Percentiles rank a stretch among this genome's conserved stretches.
These are phyloP conservation scores for Tirmania nivea DNA, from an alignment of 495 filamentous ascomycete genomes.

Conservation along the genomic window DNA sequence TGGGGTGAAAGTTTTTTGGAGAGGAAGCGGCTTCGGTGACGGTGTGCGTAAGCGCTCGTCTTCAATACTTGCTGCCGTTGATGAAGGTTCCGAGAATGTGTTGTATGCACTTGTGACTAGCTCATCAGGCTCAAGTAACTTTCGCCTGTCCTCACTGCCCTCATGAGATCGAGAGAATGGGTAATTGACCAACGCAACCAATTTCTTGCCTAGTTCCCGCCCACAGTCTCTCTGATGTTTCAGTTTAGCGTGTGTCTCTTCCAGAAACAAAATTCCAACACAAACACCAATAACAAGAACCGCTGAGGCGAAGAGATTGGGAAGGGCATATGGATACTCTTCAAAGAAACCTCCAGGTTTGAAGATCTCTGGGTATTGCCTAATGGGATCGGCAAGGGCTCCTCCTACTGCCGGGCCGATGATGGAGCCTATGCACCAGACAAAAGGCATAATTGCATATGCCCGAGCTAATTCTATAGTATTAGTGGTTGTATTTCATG, in stretches of 20 bases:
- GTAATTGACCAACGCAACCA: not conserved
- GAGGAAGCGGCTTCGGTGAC: slow-evolving; percentile 17
- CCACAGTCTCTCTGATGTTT: slow-evolving; percentile 56
- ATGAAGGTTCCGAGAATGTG: slow-evolving; percentile 43
- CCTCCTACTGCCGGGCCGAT: slow-evolving; percentile 81
- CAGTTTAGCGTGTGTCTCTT: slow-evolving; percentile 82
- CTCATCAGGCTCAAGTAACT: slow-evolving; percentile 6
- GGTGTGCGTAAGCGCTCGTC: slow-evolving; percentile 10
- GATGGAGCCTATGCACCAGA: slow-evolving; percentile 86
- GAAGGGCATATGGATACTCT: slow-evolving; percentile 70
- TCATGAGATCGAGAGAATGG: not conserved
- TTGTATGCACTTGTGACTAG: slow-evolving; percentile 34
- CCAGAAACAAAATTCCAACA: slow-evolving; percentile 71
- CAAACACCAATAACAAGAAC: slow-evolving; percentile 58
- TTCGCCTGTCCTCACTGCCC: not conserved
- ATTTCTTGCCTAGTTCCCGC: slow-evolving; percentile 40
- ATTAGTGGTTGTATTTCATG: not conserved
- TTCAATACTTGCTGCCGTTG: slow-evolving; percentile 17
- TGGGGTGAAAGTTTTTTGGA: slow-evolving; percentile 43
- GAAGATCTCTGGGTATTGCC: slow-evolving; percentile 61
- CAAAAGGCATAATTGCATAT: slow-evolving; percentile 91
- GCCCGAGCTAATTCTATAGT: slow-evolving; percentile 40
- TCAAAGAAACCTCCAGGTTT: slow-evolving; percentile 54
- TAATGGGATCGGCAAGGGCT: slow-evolving; percentile 64
- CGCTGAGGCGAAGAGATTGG: slow-evolving; percentile 72